Percentiles rank a stretch among this genome's conserved stretches.
phyloP scores from a whole-genome alignment of 2,329 filamentous ascomycete species.

The Diaporthe ilicicola region DNA sequence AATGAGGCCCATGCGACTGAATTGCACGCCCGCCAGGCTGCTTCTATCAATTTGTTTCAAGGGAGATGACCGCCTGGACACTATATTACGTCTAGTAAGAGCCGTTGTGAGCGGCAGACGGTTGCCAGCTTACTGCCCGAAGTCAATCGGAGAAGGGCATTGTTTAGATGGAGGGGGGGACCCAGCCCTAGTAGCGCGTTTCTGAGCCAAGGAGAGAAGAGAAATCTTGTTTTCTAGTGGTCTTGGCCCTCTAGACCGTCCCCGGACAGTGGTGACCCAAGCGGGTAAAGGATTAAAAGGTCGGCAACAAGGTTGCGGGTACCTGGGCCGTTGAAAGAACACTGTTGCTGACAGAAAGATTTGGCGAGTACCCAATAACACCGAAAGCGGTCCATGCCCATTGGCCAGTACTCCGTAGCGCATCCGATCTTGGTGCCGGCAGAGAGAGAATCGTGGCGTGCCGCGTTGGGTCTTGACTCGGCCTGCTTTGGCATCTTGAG shows the following conservation, averaged over 20 bases:
- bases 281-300: constrained; percentile 22
- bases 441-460: constrained; percentile 22
- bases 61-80: constrained; percentile 9
- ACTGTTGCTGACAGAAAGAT: neutral
- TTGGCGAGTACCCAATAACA: constrained; percentile 12
- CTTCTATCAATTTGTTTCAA: neutral
- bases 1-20: neutral
- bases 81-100: constrained; percentile 9
- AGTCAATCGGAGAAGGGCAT: neutral
- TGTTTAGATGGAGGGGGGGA: neutral
- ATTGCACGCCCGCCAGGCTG: constrained; percentile 4
- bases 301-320: constrained; percentile 26
- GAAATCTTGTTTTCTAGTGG: constrained; percentile 26
- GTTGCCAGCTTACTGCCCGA: neutral
- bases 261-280: constrained; percentile 12
- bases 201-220: neutral
- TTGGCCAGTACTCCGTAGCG: constrained; percentile 23
- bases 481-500: constrained; percentile 16
- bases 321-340: constrained; percentile 20
- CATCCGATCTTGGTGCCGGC: constrained; percentile 26
- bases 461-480: constrained; percentile 16
- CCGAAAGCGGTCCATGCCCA: constrained; percentile 12
- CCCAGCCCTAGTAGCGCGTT: constrained; percentile 5
- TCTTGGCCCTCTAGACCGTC: constrained; percentile 5
- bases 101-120: constrained; percentile 4